phyloP scores from a whole-genome alignment of 2,329 filamentous ascomycete genomes.

The Microthyrium microscopicum region DNA sequence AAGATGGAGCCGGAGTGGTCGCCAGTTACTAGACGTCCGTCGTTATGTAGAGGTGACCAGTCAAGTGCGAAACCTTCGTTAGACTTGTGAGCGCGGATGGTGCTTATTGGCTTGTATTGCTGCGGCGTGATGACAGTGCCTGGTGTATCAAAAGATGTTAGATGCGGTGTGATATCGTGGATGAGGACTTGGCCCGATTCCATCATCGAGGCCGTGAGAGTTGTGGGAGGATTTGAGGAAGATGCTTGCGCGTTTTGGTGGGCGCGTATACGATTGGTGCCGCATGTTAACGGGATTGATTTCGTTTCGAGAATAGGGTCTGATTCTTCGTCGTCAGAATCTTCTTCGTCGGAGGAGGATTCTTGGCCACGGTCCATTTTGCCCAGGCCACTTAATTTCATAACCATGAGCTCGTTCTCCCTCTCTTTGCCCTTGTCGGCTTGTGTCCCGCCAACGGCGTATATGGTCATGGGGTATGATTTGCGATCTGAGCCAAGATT shows the following conservation, averaged over 20 bases:
- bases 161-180: constrained; percentile 83
- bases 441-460: constrained; percentile 88
- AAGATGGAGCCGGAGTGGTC: constrained; percentile 87
- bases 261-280: constrained; percentile 83
- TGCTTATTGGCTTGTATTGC: constrained; percentile 77
- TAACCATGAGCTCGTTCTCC: constrained; percentile 88
- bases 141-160: constrained; percentile 77
- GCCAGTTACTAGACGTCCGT: constrained; percentile 77
- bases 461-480: constrained; percentile 89
- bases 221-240: constrained; percentile 36
- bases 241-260: constrained; percentile 52
- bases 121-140: constrained; percentile 63
- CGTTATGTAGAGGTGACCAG: constrained; percentile 71
- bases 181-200: constrained; percentile 80
- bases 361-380: constrained; percentile 71
- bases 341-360: constrained; percentile 52
- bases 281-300: constrained; percentile 68
- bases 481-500: constrained; percentile 74
- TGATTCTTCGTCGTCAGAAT: constrained; percentile 47
- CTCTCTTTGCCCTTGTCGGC: constrained; percentile 56
- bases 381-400: constrained; percentile 87
- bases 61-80: constrained; percentile 88
- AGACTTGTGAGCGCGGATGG: constrained; percentile 74
- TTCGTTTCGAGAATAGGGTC: constrained; percentile 92
- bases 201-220: constrained; percentile 80